Evolutionary conservation across 2,329 filamentous ascomycete species (phyloP).

Genomic region (Xylaria sp.): DNA sequence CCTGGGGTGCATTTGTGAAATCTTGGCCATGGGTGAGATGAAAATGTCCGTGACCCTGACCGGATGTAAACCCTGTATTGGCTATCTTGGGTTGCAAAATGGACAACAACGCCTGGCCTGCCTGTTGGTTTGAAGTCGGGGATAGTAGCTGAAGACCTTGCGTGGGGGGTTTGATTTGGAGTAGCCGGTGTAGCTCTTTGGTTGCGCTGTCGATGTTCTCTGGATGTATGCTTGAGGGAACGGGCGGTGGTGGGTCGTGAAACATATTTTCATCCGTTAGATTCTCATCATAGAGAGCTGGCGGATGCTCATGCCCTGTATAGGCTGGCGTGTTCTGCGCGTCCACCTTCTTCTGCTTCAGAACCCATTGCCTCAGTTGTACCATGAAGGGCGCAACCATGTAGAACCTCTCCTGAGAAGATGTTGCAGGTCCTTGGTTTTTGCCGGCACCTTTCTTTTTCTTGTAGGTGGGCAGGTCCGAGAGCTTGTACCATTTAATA

Average conservation of each 20-base stretch:
- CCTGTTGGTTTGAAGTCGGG: constrained; percentile 50
- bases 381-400: constrained; percentile 96
- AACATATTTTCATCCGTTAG: constrained; percentile 71
- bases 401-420: constrained; percentile 85
- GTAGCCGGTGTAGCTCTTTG: constrained; percentile 62
- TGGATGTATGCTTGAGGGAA: constrained; percentile 40
- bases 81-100: constrained; percentile 57
- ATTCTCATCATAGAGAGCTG: constrained; percentile 63
- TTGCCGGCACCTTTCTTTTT: constrained; percentile 66
- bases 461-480: constrained; percentile 84
- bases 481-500: constrained; percentile 93
- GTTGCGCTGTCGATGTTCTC: constrained; percentile 44
- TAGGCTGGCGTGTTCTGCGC: constrained; percentile 54
- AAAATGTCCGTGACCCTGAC: constrained; percentile 28
- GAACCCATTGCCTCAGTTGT: constrained; percentile 88
- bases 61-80: constrained; percentile 42
- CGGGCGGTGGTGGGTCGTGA: constrained; percentile 48
- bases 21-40: constrained; percentile 65
- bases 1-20: constrained; percentile 59
- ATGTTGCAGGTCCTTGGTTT: constrained; percentile 65
- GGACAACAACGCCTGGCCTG: constrained; percentile 63
- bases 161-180: constrained; percentile 65
- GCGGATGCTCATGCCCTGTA: constrained; percentile 55
- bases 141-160: constrained; percentile 56
- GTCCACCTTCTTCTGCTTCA: constrained; percentile 82